phyloP scores from a whole-genome alignment of 495 filamentous ascomycete species.

The Astrothelium subdiscretum region DNA sequence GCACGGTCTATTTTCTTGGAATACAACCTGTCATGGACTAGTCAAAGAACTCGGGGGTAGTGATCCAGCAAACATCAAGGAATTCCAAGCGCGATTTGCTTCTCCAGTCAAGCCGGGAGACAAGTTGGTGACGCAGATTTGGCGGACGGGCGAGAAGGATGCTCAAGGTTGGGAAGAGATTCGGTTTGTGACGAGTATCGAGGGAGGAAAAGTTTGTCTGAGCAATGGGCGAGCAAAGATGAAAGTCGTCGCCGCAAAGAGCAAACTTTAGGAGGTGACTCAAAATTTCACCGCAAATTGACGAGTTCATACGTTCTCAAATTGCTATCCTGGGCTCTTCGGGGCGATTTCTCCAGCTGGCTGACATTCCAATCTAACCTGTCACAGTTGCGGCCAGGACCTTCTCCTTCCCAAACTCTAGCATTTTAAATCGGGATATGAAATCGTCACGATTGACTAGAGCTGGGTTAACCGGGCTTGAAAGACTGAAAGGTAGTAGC shows the following conservation, averaged over 20 bases:
- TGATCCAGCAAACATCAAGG: conserved; percentile 65
- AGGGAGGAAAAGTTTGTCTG: conserved; percentile 63
- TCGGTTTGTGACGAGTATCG: conserved; percentile 59
- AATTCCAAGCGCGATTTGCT: conserved; percentile 82
- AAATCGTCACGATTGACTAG: conserved; percentile 81
- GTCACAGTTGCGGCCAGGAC: conserved; percentile 32
- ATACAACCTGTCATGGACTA: conserved; percentile 64
- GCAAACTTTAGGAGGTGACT: conserved; percentile 46
- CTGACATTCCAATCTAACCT: conserved; percentile 7
- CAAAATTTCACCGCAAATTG: neutral
- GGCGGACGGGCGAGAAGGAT: conserved; percentile 50
- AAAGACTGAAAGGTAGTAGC: conserved; percentile 22
- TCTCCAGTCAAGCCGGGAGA: conserved; percentile 70
- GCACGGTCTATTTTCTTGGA: conserved; percentile 80
- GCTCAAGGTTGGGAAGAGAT: conserved; percentile 67
- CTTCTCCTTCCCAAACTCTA: conserved; percentile 47
- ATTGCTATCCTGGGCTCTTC: neutral
- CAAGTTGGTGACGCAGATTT: conserved; percentile 53
- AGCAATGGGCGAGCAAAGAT: conserved; percentile 76
- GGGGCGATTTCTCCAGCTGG: neutral
- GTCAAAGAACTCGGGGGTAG: conserved; percentile 60
- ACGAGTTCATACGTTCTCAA: too few relatives aligned
- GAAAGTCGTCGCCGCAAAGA: conserved; percentile 46
- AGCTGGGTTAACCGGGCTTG: conserved; percentile 13
- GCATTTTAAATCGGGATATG: conserved; percentile 61